Percentiles rank a stretch among this genome's conserved stretches.
Conservation (phyloP, 371 early-diverging fungal genomes). For the Actinomortierella ambigua region DNA sequence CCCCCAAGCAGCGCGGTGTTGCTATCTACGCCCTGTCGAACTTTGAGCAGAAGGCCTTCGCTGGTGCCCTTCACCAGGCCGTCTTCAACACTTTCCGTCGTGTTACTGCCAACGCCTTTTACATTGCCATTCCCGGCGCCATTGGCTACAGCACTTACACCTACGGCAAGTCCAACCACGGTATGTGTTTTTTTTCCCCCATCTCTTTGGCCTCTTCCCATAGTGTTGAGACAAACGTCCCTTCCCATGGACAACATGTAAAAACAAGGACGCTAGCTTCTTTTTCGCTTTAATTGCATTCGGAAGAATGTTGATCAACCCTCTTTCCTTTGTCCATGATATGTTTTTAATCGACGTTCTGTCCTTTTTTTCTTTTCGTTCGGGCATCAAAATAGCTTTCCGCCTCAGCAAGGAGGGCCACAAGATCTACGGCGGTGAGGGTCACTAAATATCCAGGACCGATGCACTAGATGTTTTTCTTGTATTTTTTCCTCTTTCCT, state of each 20-base stretch:
- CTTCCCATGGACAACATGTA: no score
- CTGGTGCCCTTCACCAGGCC: slow-evolving; percentile 73
- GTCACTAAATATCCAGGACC: slow-evolving; percentile 28
- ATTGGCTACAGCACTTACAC: slow-evolving; percentile 67
- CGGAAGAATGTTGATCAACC: background rate
- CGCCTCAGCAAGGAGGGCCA: slow-evolving; percentile 47
- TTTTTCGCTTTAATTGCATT: background rate
- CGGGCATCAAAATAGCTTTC: slow-evolving; percentile 13
- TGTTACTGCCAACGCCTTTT: slow-evolving; percentile 70
- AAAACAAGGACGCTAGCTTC: no score
- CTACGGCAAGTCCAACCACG: slow-evolving; percentile 68
- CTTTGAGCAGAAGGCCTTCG: slow-evolving; percentile 80
- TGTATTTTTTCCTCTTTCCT: no score
- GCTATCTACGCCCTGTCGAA: slow-evolving; percentile 78
- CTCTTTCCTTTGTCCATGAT: no score
- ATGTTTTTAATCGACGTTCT: background rate
- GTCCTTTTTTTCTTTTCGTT: background rate
- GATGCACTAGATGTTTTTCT: no score
- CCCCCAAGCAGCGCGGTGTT: slow-evolving; percentile 78
- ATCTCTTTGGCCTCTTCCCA: background rate
- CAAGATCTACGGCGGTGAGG: slow-evolving; percentile 16
- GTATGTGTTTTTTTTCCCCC: slow-evolving; percentile 17
- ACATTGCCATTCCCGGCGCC: slow-evolving; percentile 71
- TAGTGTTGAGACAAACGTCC: no score
- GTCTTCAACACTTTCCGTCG: slow-evolving; percentile 83